phyloP scores from a whole-genome alignment of 441 rosid species.

The Populus trichocarpa region DNA sequence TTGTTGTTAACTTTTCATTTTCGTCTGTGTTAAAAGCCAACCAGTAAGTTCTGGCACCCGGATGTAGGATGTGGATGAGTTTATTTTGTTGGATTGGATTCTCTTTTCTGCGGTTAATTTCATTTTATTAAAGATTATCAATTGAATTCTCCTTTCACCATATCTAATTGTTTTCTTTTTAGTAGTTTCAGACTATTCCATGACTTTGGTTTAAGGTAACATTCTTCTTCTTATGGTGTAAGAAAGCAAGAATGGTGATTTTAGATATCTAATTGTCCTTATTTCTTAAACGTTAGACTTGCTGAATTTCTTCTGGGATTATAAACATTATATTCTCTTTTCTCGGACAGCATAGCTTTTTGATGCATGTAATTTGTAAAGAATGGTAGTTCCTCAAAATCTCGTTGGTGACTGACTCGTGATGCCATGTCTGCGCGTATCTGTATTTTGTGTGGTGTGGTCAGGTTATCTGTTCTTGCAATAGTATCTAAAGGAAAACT shows the following conservation, averaged over 20 bases:
- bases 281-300: background rate
- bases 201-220: background rate
- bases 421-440: too few relatives aligned
- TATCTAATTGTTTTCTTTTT: background rate
- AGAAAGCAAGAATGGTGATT: background rate
- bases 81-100: conserved; percentile 25
- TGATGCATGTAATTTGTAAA: background rate
- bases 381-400: background rate
- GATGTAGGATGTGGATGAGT: conserved; percentile 40
- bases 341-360: background rate
- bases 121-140: conserved; percentile 20
- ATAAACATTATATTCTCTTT: background rate
- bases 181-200: conserved; percentile 4
- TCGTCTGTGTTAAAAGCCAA: conserved; percentile 31
- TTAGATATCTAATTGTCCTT: background rate
- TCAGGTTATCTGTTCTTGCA: background rate
- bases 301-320: background rate
- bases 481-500: too few relatives aligned
- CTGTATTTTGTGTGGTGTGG: background rate
- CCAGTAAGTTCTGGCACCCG: conserved; percentile 21
- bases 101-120: conserved; percentile 11
- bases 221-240: background rate
- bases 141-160: background rate
- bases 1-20: conserved; percentile 27
- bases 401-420: background rate